Evolutionary conservation across 139 green algal species (phyloP).

Genomic region (Nannochloris sp.): DNA sequence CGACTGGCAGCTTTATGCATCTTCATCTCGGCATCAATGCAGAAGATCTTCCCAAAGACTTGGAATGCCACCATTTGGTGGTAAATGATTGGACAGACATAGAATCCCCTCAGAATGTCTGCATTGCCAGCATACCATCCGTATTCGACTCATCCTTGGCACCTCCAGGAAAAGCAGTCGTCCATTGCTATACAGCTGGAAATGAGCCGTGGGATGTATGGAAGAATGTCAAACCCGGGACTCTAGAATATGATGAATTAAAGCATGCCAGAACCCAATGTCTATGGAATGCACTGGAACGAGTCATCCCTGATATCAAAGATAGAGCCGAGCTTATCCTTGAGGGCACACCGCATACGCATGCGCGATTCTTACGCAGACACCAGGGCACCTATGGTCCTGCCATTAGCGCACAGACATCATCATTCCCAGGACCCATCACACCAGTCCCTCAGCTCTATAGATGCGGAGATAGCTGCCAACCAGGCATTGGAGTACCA

Average conservation of each 20-base stretch:
- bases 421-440: conserved; percentile 55
- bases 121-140: conserved; percentile 60
- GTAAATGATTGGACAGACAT: conserved; percentile 60
- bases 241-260: conserved; percentile 66
- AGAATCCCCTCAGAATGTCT: conserved; percentile 41
- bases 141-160: conserved; percentile 69
- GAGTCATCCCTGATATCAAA: conserved; percentile 67
- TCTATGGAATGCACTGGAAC: conserved; percentile 82
- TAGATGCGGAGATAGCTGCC: conserved; percentile 65
- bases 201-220: conserved; percentile 89
- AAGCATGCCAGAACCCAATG: conserved; percentile 83
- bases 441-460: conserved; percentile 63
- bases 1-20: conserved; percentile 74
- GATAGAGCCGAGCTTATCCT: conserved; percentile 53
- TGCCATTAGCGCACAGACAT: conserved; percentile 21
- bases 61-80: conserved; percentile 78
- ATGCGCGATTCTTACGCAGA: conserved; percentile 72
- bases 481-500: conserved; percentile 87
- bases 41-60: conserved; percentile 45
- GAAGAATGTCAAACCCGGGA: conserved; percentile 45
- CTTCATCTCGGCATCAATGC: conserved; percentile 81
- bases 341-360: conserved; percentile 82
- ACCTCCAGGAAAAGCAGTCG: conserved; percentile 64
- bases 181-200: conserved; percentile 68
- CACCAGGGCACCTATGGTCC: conserved; percentile 78